Evolutionary conservation across 352 stramenopile genomes (phyloP).

Genomic region (Blastocystis sp.): DNA sequence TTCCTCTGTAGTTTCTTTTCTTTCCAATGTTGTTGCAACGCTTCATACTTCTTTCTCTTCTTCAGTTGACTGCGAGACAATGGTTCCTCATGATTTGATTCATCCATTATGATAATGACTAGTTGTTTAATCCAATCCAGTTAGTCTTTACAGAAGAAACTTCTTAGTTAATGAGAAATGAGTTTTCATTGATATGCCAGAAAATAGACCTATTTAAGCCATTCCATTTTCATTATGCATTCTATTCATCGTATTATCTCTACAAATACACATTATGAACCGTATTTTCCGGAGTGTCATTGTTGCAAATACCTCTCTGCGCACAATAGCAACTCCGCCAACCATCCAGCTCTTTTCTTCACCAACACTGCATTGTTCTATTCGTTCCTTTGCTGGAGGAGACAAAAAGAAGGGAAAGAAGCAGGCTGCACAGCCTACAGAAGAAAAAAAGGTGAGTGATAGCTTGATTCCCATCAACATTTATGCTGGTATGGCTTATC

Average conservation of each 20-base stretch:
- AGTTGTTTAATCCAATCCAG: not conserved
- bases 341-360: not conserved
- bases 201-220: not conserved
- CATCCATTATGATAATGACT: not conserved
- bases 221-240: not conserved
- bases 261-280: slow-evolving; percentile 5
- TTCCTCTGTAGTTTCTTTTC: slow-evolving; percentile 84
- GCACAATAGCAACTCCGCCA: not conserved
- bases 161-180: not conserved
- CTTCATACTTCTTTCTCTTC: slow-evolving; percentile 74
- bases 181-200: not conserved
- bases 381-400: slow-evolving; percentile 17
- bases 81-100: not conserved
- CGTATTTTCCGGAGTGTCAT: not conserved
- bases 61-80: slow-evolving; percentile 9
- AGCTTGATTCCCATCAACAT: slow-evolving; percentile 66
- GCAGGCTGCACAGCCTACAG: slow-evolving; percentile 1
- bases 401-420: slow-evolving; percentile 67
- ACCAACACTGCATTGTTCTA: not conserved
- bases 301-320: not conserved
- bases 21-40: slow-evolving; percentile 75
- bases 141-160: not conserved
- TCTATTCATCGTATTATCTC: not conserved
- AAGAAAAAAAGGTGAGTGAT: slow-evolving; percentile 40
- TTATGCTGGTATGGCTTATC: not conserved